Evolutionary conservation across 306 rosid genomes (phyloP), one percentile per base, ranked within the genome.

Genomic region (Ceratonia siliqua): DNA sequence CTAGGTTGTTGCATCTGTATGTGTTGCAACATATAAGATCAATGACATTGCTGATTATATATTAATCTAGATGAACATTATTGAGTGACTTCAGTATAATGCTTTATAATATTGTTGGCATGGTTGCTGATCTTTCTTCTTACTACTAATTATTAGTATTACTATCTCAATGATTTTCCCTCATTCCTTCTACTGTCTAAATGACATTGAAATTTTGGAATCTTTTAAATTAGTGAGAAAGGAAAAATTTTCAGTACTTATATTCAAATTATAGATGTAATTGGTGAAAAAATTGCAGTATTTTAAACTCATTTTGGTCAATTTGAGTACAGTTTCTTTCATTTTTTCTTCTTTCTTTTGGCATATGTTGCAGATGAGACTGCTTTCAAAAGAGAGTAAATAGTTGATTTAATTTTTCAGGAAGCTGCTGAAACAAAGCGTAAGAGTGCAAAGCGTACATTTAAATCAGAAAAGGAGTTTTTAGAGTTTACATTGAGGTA

Each of bases 381-480:
- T 74, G 42, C 69, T 49, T 46, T 62, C 39, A 68, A 62, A 61
- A 21, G 49, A 36, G 53, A 62, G 61, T 59, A 49, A 82, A 55
- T 28, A 8, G 42, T 63, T 48, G 50, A 77, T 76, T 81, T 58
- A 57, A 73, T 58, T 52, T 70, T 46, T 46, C 76, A 94, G 98
- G 98, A 87, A 88, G 71, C 82, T 45, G 54, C 87, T 72, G 97
- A 87, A 82, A 74, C 85, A 65, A 94, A 90, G 68, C 90, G 96
- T 27, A 94, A 90, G 83, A 89, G 65, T 84, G 76, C 84, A 61
- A 94, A 91, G 90, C 91, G 91, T 58, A 70, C 85, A 58, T 87
- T 88, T 68, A 91, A 90, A 83, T 84, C 96, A 76, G 98, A 94
- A 69, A 90, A 89, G 87, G 98, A 94, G 81, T 90, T 91, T 63